Evolutionary conservation across 176 grass and related monocot species (phyloP), one percentile per base, ranked within the genome.

Genomic region (Poa pratensis): DNA sequence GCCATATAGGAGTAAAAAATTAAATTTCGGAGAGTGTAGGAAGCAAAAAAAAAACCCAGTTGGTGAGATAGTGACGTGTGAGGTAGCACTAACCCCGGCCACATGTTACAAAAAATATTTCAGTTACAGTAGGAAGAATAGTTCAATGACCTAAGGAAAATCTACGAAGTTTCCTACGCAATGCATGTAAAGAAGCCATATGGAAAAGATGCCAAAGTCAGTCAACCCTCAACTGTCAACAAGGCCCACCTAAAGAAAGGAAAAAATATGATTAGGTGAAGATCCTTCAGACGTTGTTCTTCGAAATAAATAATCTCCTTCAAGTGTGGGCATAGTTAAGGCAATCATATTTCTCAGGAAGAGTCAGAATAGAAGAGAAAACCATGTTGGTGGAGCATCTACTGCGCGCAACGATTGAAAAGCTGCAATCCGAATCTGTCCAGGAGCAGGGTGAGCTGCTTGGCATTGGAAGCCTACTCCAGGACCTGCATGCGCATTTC

Each of bases 381-480:
- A 71, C 10, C 68, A 71, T 71, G 68, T 71, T 20, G 19, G 39
- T 71, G 68, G 68, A 71, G 20, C 68, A 71, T 71, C 68, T 43
- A 22, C 68, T 71, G 39, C 39, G 45, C 10, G 68, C 39, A 71
- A 71, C 45, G 39, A 13, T 7, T 37, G 68, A 71, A 71, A 71
- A 71, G 68, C 68, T 71, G 39, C 10, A 71, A 22, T 37, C 19
- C 3, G 68, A 71, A 23, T 42, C 68, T 71, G 39, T 71, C 20
- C 18, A 23, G 68, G 68, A 71, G 68, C 20, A 9, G 68, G 68
- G 39, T 46, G 20, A 20, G 68, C n/a, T 71, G 68, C 68, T 71
- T 71, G 68, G 37, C 68, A 45, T 71, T 43, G 68, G 10, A 45
- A 71, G 68, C 68, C 68, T 71, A 45, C 35, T 71, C 5, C 20